Evolutionary conservation across 306 rosid genomes (phyloP), one percentile per base, ranked within the genome.

Genomic region (Macrotyloma uniflorum): DNA sequence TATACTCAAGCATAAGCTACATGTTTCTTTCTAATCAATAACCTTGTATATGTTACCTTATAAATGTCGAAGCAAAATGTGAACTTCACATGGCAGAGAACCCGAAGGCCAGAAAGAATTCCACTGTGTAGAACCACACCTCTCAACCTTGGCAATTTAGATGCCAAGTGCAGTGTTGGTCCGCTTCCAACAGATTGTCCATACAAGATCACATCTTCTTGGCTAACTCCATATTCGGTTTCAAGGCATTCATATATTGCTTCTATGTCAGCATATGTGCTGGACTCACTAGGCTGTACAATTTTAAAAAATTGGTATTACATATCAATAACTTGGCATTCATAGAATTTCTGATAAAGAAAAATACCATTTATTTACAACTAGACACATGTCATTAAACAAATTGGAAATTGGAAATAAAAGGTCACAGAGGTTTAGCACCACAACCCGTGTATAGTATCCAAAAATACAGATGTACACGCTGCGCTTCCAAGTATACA

Each of bases 131-230:
- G 84, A 85, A 96, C 99, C 18, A 96, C 90, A 5, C 99, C 99
- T 78, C 97, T 86, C 75, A 96, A 86, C 82, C 99, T 85, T 1
- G 99, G 98, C 87, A 96, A 80, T 51, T 93, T 96, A 66, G 99
- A 79, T 15, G 99, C 99, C 93, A 96, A 89, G 77, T 96, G 99
- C 77, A 93, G 80, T 22, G 99, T 96, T 14, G 99, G 98, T 53
- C 98, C 99, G 65, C 98, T 96, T 79, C 99, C 99, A 72, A 96
- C 97, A 7, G 99, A 96, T 77, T 93, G 99, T 47, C 99, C 99
- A 35, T 96, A 96, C 83, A 93, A 89, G 87, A 96, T 91, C 24
- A 96, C 70, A 32, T 96, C 96, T 88, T 96, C 99, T 67, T 96
- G 99, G 89, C 98, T 84, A 54, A 93, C 93, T 76, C 99, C 99